phyloP scores from a whole-genome alignment of 108 stramenopile species.

The Nannochloropsis gaditana region DNA sequence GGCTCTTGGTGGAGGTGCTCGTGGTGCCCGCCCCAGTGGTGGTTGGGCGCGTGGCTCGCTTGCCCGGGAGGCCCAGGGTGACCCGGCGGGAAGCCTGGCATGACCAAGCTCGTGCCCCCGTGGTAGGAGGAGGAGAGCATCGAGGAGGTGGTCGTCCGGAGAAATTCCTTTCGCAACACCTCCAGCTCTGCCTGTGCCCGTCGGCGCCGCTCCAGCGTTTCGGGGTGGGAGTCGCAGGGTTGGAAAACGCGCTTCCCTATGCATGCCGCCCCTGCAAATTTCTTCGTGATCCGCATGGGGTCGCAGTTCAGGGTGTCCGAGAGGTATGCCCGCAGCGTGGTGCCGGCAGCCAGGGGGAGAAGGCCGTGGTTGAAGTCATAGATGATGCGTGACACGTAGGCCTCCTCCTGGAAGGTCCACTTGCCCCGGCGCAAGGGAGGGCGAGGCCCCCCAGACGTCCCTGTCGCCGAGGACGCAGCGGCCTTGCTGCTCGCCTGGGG shows the following conservation, averaged over 20 bases:
- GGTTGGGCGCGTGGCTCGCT: background rate
- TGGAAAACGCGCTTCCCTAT: constrained; percentile 24
- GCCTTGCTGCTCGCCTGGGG: background rate
- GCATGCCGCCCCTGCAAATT: constrained; percentile 62
- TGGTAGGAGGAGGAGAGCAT: background rate
- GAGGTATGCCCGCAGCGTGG: constrained; percentile 72
- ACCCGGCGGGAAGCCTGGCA: background rate
- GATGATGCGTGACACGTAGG: background rate
- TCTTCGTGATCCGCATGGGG: constrained; percentile 91
- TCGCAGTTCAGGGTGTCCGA: constrained; percentile 81
- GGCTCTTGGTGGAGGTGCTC: background rate
- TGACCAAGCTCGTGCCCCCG: background rate
- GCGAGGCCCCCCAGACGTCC: background rate
- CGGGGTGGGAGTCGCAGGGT: background rate
- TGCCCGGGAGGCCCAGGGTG: background rate
- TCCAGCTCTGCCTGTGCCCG: constrained; percentile 19
- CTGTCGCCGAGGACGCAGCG: background rate
- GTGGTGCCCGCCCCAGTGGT: background rate
- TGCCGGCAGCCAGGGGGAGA: background rate
- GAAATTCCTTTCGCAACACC: background rate
- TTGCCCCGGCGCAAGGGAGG: background rate
- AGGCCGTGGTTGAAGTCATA: constrained; percentile 17
- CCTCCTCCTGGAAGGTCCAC: constrained; percentile 19
- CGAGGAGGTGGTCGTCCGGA: background rate
- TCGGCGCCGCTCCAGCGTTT: background rate